Evolutionary conservation across 257 asterid genomes (phyloP), one percentile per base, ranked within the genome.

Genomic region (Ophiorrhiza pumila): DNA sequence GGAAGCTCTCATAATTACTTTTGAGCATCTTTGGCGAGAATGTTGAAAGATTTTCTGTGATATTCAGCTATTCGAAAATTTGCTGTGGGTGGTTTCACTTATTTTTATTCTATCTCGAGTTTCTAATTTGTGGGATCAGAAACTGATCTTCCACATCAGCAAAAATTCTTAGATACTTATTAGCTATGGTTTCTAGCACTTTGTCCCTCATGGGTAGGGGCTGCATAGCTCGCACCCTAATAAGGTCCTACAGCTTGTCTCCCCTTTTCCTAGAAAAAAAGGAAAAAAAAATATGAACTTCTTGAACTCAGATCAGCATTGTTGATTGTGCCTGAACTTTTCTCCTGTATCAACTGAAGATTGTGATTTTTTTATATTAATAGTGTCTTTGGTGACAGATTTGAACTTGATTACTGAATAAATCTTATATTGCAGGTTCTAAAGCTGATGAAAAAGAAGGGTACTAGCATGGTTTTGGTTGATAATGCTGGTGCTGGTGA

Each of bases 401-500:
- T 70, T 62, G 45, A 22, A 50, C 67, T 62, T 39, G 4, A 62
- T 37, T 25, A 41, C 23, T 29, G 41, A 37, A 41, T 27, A 13
- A 43, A 22, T 46, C 13, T 7, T 58, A 6, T 66, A 22, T 67
- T 81, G 69, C 76, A 95, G 99, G 95, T 95, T 83, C 84, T 90
- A 74, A 95, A 92, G 77, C 87, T 95, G 87, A 90, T 89, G 96
- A 95, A 95, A 76, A 95, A 95, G 88, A 92, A 78, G 83, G 99
- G 98, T 65, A 95, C 86, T 31, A 78, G 79, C 83, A 81, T 84
- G 67, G 88, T 88, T 76, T 76, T 90, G 69, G 84, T 95, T 74
- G 99, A 95, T 73, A 81, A 85, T 80, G 98, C 97, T 68, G 95
- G 99, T 72, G 99, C 98, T 79, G 99, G 99, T 76, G 98, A 92